Evolutionary conservation across 257 asterid species (phyloP).

Genomic region (Nicotiana tabacum): DNA sequence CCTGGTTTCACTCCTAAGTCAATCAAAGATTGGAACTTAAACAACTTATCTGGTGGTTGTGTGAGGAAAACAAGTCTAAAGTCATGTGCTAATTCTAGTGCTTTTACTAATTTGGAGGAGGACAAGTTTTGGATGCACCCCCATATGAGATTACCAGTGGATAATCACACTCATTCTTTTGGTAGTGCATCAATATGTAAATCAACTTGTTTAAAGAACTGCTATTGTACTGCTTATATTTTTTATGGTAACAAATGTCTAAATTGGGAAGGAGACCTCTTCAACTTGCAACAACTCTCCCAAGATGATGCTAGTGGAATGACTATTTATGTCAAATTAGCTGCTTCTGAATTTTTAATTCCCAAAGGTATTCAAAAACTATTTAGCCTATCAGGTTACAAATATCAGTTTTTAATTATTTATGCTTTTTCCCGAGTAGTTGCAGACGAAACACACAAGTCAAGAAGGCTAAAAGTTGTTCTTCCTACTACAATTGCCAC

Average conservation of each 20-base stretch:
- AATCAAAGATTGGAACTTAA: conserved; percentile 22
- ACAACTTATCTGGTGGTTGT: conserved; percentile 39
- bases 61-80: background rate
- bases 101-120: too few relatives aligned
- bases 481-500: background rate
- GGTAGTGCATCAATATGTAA: background rate
- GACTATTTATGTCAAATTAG: background rate
- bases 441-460: background rate
- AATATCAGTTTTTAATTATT: background rate
- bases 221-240: background rate
- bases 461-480: background rate
- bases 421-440: background rate
- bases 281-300: background rate
- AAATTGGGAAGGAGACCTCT: too few relatives aligned
- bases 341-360: background rate
- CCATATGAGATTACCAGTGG: background rate
- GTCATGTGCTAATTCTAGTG: background rate
- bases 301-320: background rate
- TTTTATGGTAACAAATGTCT: too few relatives aligned
- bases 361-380: background rate
- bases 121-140: background rate
- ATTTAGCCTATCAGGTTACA: background rate
- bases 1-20: conserved; percentile 20
- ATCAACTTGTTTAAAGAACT: background rate
- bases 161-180: background rate